Percentiles rank a stretch among this genome's conserved stretches.
Conservation (phyloP, 306 rosid species). For the Dalbergia cultrata region DNA sequence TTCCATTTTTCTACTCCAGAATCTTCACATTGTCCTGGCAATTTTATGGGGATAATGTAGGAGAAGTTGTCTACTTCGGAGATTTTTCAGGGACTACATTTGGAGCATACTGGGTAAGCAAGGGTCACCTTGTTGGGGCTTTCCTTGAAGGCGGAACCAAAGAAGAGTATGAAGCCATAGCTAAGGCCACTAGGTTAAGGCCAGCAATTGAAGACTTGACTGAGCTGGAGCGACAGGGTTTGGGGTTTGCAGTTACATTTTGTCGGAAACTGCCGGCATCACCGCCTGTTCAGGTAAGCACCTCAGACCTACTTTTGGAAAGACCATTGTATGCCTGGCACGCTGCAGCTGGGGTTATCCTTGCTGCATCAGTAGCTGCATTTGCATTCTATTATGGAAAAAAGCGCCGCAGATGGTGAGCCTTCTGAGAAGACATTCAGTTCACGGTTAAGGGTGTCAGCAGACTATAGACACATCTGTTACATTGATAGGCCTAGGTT, state of each 20-base stretch:
- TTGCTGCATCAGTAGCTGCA: conserved; percentile 90
- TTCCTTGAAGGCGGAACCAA: conserved; percentile 55
- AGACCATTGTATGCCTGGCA: conserved; percentile 82
- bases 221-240: conserved; percentile 86
- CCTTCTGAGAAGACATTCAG: conserved; percentile 14
- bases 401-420: conserved; percentile 90
- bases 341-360: conserved; percentile 84
- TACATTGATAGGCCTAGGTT: conserved; percentile 52
- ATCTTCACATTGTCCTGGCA: conserved; percentile 96
- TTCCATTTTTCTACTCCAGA: conserved; percentile 97
- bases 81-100: conserved; percentile 79
- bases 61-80: conserved; percentile 88
- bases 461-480: conserved; percentile 41
- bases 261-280: conserved; percentile 59
- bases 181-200: conserved; percentile 69
- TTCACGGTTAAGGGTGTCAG: conserved; percentile 36
- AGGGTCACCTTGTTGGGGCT: conserved; percentile 79
- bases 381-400: conserved; percentile 87
- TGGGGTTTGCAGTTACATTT: conserved; percentile 70
- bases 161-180: conserved; percentile 55
- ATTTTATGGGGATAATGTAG: conserved; percentile 85
- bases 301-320: conserved; percentile 62
- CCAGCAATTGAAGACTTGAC: conserved; percentile 77
- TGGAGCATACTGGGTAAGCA: conserved; percentile 93
- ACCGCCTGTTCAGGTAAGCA: conserved; percentile 46